Base-by-base conservation (phyloP, 2,329 filamentous ascomycete genomes). In the Teratosphaeria epicoccoides region DNA sequence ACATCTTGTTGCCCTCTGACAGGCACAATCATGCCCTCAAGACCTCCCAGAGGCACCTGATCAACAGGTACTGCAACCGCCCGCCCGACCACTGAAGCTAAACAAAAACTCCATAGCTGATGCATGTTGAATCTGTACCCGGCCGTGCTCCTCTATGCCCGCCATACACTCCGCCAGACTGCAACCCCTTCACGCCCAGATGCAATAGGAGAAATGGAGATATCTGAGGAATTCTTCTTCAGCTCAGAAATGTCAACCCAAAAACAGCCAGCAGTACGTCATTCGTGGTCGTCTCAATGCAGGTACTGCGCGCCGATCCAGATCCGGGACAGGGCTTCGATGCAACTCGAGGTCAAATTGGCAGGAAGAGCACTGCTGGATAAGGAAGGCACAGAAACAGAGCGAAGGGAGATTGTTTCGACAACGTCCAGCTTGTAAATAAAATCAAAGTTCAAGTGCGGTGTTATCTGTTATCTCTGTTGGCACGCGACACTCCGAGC, bases 21-120 rank as follows among this genome's bases (percentile, higher is more conserved):
- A 3, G 23, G 23, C 26, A 28, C 26, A 10, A 20, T 10, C 17
- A 20, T 44, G n/a, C 23, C 20, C 43, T 25, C 33, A 14, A 26
- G 24, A 14, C 33, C 1, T 26, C 29, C 12, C n/a, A 52, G 46
- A 33, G 47, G 51, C 5, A 33, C n/a, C 37, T 52, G 51, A 10
- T 43, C 37, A 9, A 47, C 40, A 24, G 51, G 51, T 40, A 43
- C 49, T 22, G 52, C 49, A n/a, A 46, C 5, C n/a, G 52, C 17
- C 10, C 24, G 20, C 5, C 20, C 49, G n/a, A 49, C 24, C 14
- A 49, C 26, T 14, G 40, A 22, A 22, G 26, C 49, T 24, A 49
- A 43, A 43, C 49, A 48, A 33, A 54, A 43, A 50, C 43, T 11
- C 48, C 52, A 25, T 43, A n/a, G 6, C 20, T 49, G 24, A 51